A percentile compares a stretch with the other conserved stretches of the same genome.
phyloP scores from a whole-genome alignment of 441 rosid genomes.

The Mallotus repandus region DNA sequence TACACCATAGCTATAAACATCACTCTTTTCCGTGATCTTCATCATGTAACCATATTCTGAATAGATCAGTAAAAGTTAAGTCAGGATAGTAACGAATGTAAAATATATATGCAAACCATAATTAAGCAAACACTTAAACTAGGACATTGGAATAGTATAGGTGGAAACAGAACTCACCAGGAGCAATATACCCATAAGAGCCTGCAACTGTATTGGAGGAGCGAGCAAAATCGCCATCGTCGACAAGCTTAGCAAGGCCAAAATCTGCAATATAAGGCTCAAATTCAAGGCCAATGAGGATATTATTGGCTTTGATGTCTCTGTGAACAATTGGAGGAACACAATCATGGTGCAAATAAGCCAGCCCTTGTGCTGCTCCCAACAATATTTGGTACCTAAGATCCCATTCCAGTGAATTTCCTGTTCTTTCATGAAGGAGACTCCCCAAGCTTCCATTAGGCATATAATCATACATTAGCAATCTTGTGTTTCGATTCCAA shows the following conservation, averaged over 20 bases:
- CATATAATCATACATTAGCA: conserved; percentile 93
- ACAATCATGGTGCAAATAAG: conserved; percentile 95
- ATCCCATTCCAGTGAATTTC: conserved; percentile 79
- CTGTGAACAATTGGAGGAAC: conserved; percentile 92
- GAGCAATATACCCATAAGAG: conserved; percentile 96
- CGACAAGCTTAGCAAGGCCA: conserved; percentile 93
- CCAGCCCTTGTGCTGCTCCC: conserved; percentile 91
- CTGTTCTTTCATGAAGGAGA: conserved; percentile 80
- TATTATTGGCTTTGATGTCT: conserved; percentile 93
- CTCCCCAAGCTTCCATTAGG: conserved; percentile 94
- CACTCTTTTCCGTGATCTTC: conserved; percentile 97
- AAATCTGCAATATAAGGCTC: conserved; percentile 97
- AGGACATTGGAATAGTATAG: background rate
- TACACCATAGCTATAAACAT: conserved; percentile 93
- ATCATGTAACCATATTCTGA: conserved; percentile 92
- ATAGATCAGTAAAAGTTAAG: conserved; percentile 14
- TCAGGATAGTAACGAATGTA: too few species aligned
- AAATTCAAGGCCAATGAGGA: conserved; percentile 81
- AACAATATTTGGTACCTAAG: conserved; percentile 77
- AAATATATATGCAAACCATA: background rate
- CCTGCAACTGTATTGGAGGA: conserved; percentile 93
- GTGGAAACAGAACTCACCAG: conserved; percentile 49
- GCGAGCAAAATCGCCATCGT: conserved; percentile 79
- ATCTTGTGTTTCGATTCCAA: conserved; percentile 76
- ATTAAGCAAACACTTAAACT: background rate